phyloP scores from a whole-genome alignment of 768 basidiomycete genomes.

The Hypsizygus marmoreus region DNA sequence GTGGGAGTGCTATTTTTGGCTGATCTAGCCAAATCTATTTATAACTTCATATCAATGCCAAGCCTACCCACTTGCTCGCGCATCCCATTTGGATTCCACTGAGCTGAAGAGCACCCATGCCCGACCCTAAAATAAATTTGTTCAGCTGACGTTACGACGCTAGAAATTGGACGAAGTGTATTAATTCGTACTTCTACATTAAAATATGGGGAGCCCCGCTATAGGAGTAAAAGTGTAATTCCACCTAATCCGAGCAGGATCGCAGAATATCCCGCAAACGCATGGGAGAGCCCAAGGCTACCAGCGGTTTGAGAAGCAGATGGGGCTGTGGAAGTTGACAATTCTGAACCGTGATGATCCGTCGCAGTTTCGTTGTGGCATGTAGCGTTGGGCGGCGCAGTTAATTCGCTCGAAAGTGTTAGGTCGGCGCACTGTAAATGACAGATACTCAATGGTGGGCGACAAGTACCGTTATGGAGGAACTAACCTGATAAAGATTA shows the following conservation, averaged over 20 bases:
- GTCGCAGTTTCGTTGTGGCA: slow-evolving; percentile 35
- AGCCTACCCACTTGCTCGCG: neutral
- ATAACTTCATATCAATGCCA: neutral
- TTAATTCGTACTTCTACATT: too few species aligned
- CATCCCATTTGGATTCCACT: too few species aligned
- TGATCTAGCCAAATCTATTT: too few species aligned
- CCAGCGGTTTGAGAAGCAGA: slow-evolving; percentile 15
- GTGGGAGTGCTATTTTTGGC: too few species aligned
- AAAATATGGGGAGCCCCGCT: neutral
- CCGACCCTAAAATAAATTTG: too few species aligned
- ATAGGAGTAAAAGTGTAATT: neutral
- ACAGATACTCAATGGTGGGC: neutral
- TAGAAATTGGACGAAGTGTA: too few species aligned
- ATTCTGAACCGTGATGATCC: slow-evolving; percentile 2
- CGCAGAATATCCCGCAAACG: slow-evolving; percentile 7
- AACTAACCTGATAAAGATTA: slow-evolving; percentile 60
- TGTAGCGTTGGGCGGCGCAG: slow-evolving; percentile 44
- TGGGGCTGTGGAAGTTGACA: slow-evolving; percentile 10
- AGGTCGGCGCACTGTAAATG: slow-evolving; percentile 73
- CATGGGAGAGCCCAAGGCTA: neutral
- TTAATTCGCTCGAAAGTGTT: slow-evolving; percentile 54
- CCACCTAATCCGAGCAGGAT: slow-evolving; percentile 3
- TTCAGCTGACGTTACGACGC: too few species aligned
- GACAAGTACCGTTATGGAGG: too few species aligned
- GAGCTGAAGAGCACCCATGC: too few species aligned